phyloP scores from a whole-genome alignment of 805 yeast species.

The Pichia insulana region DNA sequence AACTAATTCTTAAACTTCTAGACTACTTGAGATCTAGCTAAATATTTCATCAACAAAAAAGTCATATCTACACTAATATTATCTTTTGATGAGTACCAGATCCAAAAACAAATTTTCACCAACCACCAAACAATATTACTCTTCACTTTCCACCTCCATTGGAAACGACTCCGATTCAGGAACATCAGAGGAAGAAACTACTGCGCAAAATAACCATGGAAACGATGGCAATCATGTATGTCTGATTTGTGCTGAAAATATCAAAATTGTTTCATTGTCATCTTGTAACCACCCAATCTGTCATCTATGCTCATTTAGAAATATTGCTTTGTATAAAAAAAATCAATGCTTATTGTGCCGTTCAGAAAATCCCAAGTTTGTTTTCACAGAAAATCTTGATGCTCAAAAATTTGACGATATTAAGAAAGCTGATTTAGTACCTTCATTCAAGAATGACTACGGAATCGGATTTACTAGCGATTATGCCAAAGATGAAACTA shows the following conservation, averaged over 20 bases:
- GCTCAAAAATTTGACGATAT: conserved; percentile 26
- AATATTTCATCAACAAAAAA: no score
- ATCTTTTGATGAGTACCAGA: no score
- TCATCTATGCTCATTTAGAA: conserved; percentile 72
- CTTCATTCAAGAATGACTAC: conserved; percentile 31
- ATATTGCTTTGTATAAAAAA: conserved; percentile 70
- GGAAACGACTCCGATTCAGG: neutral
- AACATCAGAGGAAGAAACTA: neutral
- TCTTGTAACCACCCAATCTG: conserved; percentile 85
- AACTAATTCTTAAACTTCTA: no score
- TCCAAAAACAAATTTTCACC: no score
- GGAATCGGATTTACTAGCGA: conserved; percentile 54
- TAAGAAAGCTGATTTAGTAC: conserved; percentile 4
- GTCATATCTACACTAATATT: no score
- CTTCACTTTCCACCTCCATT: neutral
- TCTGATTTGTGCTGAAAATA: conserved; percentile 74
- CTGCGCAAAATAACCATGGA: conserved; percentile 2
- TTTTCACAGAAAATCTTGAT: conserved; percentile 47
- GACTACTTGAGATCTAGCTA: no score
- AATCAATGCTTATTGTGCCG: conserved; percentile 79
- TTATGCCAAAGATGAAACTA: conserved; percentile 38
- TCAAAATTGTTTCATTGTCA: conserved; percentile 57
- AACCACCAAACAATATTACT: neutral
- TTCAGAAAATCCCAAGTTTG: conserved; percentile 47
- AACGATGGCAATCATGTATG: conserved; percentile 32